phyloP scores from a whole-genome alignment of 2,329 filamentous ascomycete species.

The Diaporthe vaccinii region DNA sequence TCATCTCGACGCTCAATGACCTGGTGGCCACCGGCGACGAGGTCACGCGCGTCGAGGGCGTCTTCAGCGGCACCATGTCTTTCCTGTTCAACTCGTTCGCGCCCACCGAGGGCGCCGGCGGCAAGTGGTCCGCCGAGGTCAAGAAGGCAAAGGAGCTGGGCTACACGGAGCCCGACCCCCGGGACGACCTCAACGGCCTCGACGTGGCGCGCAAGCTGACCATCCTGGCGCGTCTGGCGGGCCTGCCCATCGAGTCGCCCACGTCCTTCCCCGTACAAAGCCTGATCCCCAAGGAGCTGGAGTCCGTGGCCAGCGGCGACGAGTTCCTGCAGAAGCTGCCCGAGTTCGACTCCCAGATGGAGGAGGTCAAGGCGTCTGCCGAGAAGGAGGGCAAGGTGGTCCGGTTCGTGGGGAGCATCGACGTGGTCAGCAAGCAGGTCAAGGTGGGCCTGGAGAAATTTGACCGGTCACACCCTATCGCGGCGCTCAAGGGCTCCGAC shows the following conservation, averaged over 20 bases:
- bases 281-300: constrained; percentile 89
- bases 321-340: constrained; percentile 88
- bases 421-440: constrained; percentile 83
- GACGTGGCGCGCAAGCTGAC: constrained; percentile 97
- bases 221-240: constrained; percentile 89
- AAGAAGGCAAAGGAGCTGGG: constrained; percentile 92
- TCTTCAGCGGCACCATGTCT: constrained; percentile 97
- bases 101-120: constrained; percentile 80
- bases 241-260: constrained; percentile 84
- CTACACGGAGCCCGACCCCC: constrained; percentile 90
- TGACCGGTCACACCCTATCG: constrained; percentile 90
- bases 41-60: constrained; percentile 93
- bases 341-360: constrained; percentile 91
- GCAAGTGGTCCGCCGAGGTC: constrained; percentile 92
- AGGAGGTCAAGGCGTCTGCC: constrained; percentile 86
- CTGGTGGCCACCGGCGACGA: constrained; percentile 94
- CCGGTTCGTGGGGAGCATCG: constrained; percentile 93
- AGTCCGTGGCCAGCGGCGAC: constrained; percentile 80
- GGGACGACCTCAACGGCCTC: constrained; percentile 88
- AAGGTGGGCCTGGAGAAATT: constrained; percentile 95
- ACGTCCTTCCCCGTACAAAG: constrained; percentile 94
- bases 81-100: constrained; percentile 99
- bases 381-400: constrained; percentile 92
- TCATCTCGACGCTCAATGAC: constrained; percentile 94
- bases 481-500: constrained; percentile 94